A percentile compares a stretch with the other conserved stretches of the same genome.
These are phyloP conservation scores for Tolypocladium endophyticum DNA, from an alignment of 2,329 filamentous ascomycete genomes.

Conservation along the genomic window DNA sequence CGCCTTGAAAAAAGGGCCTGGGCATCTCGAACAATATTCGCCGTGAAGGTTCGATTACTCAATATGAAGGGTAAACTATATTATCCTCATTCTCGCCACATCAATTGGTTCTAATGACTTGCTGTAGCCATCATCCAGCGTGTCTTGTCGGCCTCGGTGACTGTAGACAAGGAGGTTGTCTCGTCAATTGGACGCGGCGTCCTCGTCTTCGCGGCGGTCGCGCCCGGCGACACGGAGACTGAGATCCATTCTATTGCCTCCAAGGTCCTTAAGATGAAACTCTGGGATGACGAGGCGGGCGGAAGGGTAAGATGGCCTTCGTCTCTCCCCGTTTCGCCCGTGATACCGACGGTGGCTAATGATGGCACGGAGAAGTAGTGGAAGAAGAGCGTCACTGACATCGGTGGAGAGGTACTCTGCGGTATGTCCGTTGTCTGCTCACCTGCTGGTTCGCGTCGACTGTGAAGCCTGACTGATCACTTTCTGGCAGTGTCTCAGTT, in stretches of 20 bases:
- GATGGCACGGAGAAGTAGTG: slow-evolving; percentile 45
- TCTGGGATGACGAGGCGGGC: slow-evolving; percentile 79
- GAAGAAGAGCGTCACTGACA: slow-evolving; percentile 83
- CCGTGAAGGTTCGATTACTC: background rate
- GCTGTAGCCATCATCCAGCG: slow-evolving; percentile 75
- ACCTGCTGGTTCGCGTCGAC: background rate
- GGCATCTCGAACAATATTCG: background rate
- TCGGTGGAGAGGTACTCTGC: slow-evolving; percentile 86
- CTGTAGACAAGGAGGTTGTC: slow-evolving; percentile 80
- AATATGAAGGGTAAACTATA: slow-evolving; percentile 6
- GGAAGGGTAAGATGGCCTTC: slow-evolving; percentile 39
- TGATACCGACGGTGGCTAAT: slow-evolving; percentile 2
- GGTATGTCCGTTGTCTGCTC: slow-evolving; percentile 40
- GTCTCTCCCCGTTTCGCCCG: background rate
- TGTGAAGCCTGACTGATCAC: background rate
- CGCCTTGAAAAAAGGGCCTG: too few species aligned
- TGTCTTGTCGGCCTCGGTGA: slow-evolving; percentile 90
- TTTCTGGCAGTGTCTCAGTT: slow-evolving; percentile 78
- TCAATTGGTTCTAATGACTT: background rate
- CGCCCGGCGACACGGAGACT: slow-evolving; percentile 80
- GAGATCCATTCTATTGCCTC: slow-evolving; percentile 74
- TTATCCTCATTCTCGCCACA: background rate
- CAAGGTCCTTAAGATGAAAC: slow-evolving; percentile 79
- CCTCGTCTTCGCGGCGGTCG: slow-evolving; percentile 83
- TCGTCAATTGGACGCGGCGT: slow-evolving; percentile 87